phyloP scores from a whole-genome alignment of 2,329 filamentous ascomycete genomes.

The Hysterium pulicare region DNA sequence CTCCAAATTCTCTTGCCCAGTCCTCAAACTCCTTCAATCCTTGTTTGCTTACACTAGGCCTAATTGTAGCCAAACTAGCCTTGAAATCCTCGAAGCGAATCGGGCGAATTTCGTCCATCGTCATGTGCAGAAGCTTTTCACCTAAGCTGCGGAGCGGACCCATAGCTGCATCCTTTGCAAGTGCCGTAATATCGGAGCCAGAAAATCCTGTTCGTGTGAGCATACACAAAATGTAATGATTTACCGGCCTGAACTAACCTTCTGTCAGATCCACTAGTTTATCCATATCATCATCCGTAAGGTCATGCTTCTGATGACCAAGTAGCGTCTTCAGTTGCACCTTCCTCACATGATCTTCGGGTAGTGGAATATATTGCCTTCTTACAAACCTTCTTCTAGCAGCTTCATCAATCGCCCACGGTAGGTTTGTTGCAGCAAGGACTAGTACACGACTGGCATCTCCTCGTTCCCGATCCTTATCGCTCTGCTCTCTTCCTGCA shows the following conservation, averaged over 20 bases:
- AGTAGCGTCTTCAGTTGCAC: slow-evolving; percentile 76
- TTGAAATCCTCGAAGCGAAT: slow-evolving; percentile 82
- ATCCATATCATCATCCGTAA: slow-evolving; percentile 69
- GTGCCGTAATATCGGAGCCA: slow-evolving; percentile 90
- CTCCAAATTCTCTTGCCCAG: slow-evolving; percentile 91
- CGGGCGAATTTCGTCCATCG: slow-evolving; percentile 88
- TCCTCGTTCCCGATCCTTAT: slow-evolving; percentile 66
- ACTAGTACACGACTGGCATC: slow-evolving; percentile 89
- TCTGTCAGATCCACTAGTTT: slow-evolving; percentile 77
- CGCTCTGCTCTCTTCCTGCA: slow-evolving; percentile 70
- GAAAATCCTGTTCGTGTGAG: slow-evolving; percentile 69
- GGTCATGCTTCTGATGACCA: slow-evolving; percentile 79
- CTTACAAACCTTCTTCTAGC: slow-evolving; percentile 86
- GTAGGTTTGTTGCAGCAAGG: slow-evolving; percentile 89
- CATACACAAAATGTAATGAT: slow-evolving; percentile 1
- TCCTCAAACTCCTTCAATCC: slow-evolving; percentile 88
- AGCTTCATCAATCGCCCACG: slow-evolving; percentile 97
- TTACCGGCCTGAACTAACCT: slow-evolving; percentile 65
- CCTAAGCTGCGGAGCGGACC: slow-evolving; percentile 86
- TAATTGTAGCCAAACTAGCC: slow-evolving; percentile 77
- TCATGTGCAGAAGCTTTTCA: slow-evolving; percentile 84
- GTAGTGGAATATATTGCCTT: slow-evolving; percentile 92
- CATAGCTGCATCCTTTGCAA: slow-evolving; percentile 98
- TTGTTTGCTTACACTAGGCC: slow-evolving; percentile 82
- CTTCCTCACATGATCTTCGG: slow-evolving; percentile 76